Base-by-base conservation (phyloP, 2,329 filamentous ascomycete genomes). In the Lasiodiplodia gonubiensis region DNA sequence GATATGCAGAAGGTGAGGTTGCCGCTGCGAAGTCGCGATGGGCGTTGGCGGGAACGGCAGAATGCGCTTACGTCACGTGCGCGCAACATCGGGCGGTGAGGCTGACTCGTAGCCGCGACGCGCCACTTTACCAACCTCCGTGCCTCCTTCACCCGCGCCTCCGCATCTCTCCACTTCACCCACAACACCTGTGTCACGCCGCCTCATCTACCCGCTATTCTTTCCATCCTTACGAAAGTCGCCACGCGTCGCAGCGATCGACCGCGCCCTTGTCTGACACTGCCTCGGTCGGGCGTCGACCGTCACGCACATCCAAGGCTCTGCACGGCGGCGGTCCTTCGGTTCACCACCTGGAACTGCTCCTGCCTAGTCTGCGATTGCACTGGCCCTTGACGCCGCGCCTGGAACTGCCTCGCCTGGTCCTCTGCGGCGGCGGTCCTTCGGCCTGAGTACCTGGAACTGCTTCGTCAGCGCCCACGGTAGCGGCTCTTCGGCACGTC, bases 401-500 rank as follows among this genome's bases (percentile, higher is more conserved):
- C 55, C 55, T 46, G 55, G 55, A 59, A 59, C 55, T 46, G 55
- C 55, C 11, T 30, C 55, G 55, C 16, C 25, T 46, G 55, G 23
- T 59, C 7, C 55, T 46, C 35, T 59, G 1, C 35, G 49, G 61
- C 21, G 48, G 33, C 14, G 61, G 61, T 64, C 21, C 61, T 54
- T 54, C 61, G 61, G 49, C 35, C 12, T 4, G n/a, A 27, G 23
- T 42, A 33, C 60, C 60, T 48, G 46, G 60, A 64, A 64, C 60
- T 52, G 21, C 60, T 30, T 14, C 60, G 46, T 18, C 25, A 33
- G 25, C 30, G 30, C 27, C 16, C 30, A 21, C 46, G 42, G 18
- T 21, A 30, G 60, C 46, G 30, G 60, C 51, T 39, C 60, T 37
- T 37, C 46, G 60, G 60, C 46, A 18, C 60, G 60, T n/a, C 33